phyloP scores from a whole-genome alignment of 352 stramenopile genomes.

The Phytophthora nicotianae region DNA sequence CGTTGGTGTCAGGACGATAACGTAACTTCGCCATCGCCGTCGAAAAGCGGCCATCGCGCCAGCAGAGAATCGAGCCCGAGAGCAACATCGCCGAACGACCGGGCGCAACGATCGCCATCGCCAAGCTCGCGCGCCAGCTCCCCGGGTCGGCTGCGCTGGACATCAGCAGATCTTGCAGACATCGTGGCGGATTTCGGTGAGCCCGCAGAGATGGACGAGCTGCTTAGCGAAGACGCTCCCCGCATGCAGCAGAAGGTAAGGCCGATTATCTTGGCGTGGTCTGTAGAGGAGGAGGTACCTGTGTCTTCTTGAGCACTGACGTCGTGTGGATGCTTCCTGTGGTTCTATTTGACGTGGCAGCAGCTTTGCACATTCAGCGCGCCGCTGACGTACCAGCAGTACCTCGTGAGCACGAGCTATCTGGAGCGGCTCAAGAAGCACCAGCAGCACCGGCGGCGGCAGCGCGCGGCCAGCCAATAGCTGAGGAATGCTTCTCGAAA shows the following conservation, averaged over 20 bases:
- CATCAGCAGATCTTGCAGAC: slow-evolving; percentile 16
- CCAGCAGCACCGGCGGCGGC: slow-evolving; percentile 24
- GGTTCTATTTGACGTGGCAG: slow-evolving; percentile 14
- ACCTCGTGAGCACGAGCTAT: slow-evolving; percentile 67
- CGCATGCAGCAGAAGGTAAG: slow-evolving; percentile 15
- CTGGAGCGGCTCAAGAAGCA: slow-evolving; percentile 40
- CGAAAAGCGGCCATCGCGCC: not conserved
- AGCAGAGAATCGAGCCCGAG: slow-evolving; percentile 1
- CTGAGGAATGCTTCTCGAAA: not conserved
- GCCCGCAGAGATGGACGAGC: not conserved
- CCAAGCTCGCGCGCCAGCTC: slow-evolving; percentile 17
- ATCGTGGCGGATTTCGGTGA: slow-evolving; percentile 25
- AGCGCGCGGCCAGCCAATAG: slow-evolving; percentile 9
- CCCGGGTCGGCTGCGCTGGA: slow-evolving; percentile 2
- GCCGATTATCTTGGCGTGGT: not conserved
- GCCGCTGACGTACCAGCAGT: slow-evolving; percentile 45
- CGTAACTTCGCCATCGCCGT: slow-evolving; percentile 2
- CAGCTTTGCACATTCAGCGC: slow-evolving; percentile 25
- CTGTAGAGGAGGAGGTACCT: not conserved
- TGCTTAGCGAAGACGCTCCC: not conserved
- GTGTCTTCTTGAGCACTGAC: slow-evolving; percentile 9
- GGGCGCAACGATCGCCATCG: slow-evolving; percentile 3
- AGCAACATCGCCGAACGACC: slow-evolving; percentile 2
- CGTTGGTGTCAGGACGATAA: slow-evolving; percentile 9
- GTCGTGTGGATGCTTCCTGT: slow-evolving; percentile 2